phyloP scores from a whole-genome alignment of 495 filamentous ascomycete species.

The Viridothelium virens region DNA sequence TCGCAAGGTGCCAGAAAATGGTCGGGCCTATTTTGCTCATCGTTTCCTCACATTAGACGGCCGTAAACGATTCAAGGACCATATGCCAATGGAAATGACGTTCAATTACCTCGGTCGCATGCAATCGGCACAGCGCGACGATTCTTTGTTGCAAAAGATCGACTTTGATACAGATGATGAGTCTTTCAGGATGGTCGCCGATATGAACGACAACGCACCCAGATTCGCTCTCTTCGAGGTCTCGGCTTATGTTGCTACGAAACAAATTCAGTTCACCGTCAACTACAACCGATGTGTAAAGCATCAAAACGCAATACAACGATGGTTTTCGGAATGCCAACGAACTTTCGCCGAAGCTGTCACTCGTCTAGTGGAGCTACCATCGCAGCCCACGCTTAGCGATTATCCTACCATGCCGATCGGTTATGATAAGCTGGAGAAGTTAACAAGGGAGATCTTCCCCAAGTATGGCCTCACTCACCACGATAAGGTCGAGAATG shows the following conservation, averaged over 20 bases:
- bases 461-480: slow-evolving; percentile 40
- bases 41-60: slow-evolving; percentile 24
- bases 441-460: slow-evolving; percentile 10
- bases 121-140: slow-evolving; percentile 54
- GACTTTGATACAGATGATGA: slow-evolving; percentile 32
- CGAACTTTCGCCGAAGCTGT: slow-evolving; percentile 47
- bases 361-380: slow-evolving; percentile 42
- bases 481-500: slow-evolving; percentile 47
- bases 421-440: slow-evolving; percentile 49
- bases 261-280: slow-evolving; percentile 56
- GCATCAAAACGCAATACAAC: slow-evolving; percentile 48
- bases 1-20: slow-evolving; percentile 23
- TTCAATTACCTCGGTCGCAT: slow-evolving; percentile 64
- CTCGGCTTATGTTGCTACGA: slow-evolving; percentile 51
- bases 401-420: slow-evolving; percentile 57
- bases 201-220: slow-evolving; percentile 48
- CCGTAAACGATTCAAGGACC: slow-evolving; percentile 38
- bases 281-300: slow-evolving; percentile 53
- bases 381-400: slow-evolving; percentile 49
- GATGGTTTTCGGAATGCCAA: slow-evolving; percentile 55
- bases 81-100: slow-evolving; percentile 59
- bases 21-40: slow-evolving; percentile 24
- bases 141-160: slow-evolving; percentile 53
- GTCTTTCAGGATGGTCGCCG: slow-evolving; percentile 28
- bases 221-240: slow-evolving; percentile 63